phyloP scores from a whole-genome alignment of 352 stramenopile species.

The Globisporangium alternatum region DNA sequence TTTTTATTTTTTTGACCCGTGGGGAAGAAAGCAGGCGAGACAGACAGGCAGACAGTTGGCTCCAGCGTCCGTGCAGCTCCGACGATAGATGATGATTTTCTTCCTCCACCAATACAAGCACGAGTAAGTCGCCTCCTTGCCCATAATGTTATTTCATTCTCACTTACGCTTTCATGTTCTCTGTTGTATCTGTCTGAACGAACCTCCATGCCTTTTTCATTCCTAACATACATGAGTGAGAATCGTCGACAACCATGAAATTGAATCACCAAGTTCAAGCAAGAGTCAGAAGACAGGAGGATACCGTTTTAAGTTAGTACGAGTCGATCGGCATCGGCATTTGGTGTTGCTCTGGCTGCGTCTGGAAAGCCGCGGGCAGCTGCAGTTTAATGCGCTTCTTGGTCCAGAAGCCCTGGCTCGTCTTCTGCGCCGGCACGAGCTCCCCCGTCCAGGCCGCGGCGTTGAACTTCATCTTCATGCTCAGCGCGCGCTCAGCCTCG shows the following conservation, averaged over 20 bases:
- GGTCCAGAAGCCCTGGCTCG: conserved; percentile 46
- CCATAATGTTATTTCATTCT: conserved; percentile 3
- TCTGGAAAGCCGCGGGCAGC: conserved; percentile 42
- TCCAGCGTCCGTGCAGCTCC: conserved; percentile 1
- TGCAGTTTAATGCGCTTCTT: conserved; percentile 60
- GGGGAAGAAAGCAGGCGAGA: conserved; percentile 8
- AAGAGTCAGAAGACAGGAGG: neutral
- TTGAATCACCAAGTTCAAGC: neutral
- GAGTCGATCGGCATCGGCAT: conserved; percentile 26
- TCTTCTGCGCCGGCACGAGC: conserved; percentile 30
- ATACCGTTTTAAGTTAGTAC: conserved; percentile 13
- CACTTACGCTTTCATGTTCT: neutral
- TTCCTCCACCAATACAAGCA: conserved; percentile 2
- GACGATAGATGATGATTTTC: conserved; percentile 5
- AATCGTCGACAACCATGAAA: neutral
- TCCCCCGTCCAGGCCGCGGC: conserved; percentile 49
- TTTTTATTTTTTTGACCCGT: conserved; percentile 18
- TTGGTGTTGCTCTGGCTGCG: conserved; percentile 5
- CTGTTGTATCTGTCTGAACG: neutral
- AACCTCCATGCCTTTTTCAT: neutral
- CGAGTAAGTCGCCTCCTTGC: conserved; percentile 3
- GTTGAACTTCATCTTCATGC: conserved; percentile 66
- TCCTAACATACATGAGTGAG: neutral
- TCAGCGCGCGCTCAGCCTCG: conserved; percentile 38
- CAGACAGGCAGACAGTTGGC: neutral